Percentiles rank a stretch among this genome's conserved stretches.
Evolutionary conservation across 2,329 filamentous ascomycete genomes (phyloP).

Genomic region (Epichloe scottii): DNA sequence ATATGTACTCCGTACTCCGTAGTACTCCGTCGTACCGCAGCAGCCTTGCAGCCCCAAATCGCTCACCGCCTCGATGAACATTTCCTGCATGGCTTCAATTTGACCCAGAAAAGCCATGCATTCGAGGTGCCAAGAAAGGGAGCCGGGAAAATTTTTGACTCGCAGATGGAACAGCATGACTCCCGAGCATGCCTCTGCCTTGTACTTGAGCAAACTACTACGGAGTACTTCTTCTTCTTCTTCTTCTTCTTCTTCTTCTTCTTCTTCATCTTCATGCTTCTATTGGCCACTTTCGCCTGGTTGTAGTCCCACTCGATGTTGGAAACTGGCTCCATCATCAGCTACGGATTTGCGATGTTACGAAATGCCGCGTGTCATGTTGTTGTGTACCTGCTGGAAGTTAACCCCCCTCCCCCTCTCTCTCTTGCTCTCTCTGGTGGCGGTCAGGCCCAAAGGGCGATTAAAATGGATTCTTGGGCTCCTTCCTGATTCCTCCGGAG

Average conservation of each 20-base stretch:
- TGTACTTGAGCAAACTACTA: neutral
- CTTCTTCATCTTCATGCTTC: neutral
- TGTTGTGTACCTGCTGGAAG: too few relatives aligned
- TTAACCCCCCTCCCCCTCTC: too few relatives aligned
- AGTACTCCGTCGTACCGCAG: too few relatives aligned
- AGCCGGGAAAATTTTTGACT: neutral
- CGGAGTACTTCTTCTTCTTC: too few relatives aligned
- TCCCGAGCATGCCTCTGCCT: neutral
- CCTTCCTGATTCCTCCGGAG: neutral
- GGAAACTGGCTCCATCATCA: neutral
- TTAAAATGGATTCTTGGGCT: neutral
- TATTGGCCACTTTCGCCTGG: neutral
- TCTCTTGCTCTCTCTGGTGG: neutral
- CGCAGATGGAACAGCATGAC: neutral
- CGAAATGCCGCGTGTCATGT: neutral
- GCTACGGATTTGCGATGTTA: neutral
- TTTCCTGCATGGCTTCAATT: neutral
- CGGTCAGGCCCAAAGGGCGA: neutral
- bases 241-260: neutral
- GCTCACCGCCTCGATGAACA: conserved; percentile 2
- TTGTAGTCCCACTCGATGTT: neutral
- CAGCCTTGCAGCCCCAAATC: neutral
- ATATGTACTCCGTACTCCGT: too few relatives aligned
- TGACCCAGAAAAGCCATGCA: neutral
- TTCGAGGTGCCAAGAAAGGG: neutral